Evolutionary conservation across 73 alveolate species (phyloP), one percentile per base, ranked within the genome.

Genomic region (Paramecium octaurelia): DNA sequence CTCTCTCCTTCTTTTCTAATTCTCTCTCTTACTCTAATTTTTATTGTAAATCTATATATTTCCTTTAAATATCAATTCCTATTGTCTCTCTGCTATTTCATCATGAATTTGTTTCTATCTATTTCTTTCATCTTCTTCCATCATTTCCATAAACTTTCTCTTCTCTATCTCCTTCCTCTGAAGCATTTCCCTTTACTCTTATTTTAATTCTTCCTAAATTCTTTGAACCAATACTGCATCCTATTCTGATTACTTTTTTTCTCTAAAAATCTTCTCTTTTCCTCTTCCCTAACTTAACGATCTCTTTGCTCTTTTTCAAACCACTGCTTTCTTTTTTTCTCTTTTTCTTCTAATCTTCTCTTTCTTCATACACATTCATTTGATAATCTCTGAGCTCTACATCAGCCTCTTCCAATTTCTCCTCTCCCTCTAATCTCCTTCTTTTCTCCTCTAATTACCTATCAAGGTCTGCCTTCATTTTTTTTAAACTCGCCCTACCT

Each of bases 221-320:
- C 77, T 89, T 48, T 36, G 42, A 24, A 89, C 90, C 27, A 89
- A 83, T 18, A 89, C 23, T 6, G 94, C 94, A 71, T 89, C 94
- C 18, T 70, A 73, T 71, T 89, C 94, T 64, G 76, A 70, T 89
- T 71, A 58, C 43, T 89, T 18, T 71, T 89, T 73, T 89, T 89
- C 71, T 89, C 94, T 14, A 44, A 54, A 29, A 42, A 59, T 89
- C 84, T 89, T 44, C 92, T 38, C 10, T 50, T 54, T 42, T 89
- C 88, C 35, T 89, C 94, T 11, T 89, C 94, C 36, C 88, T 89
- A 20, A 89, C 94, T 83, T 89, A 89, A 71, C 76, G 71, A 89
- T 89, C 92, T 71, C 94, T 89, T 73, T 71, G 64, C 40, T 83
- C 89, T 88, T 89, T 88, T 44, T 89, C 94, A 10, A 44, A 24